phyloP scores from a whole-genome alignment of 1,284 basidiomycete genomes.

The Wolfiporia cocos region DNA sequence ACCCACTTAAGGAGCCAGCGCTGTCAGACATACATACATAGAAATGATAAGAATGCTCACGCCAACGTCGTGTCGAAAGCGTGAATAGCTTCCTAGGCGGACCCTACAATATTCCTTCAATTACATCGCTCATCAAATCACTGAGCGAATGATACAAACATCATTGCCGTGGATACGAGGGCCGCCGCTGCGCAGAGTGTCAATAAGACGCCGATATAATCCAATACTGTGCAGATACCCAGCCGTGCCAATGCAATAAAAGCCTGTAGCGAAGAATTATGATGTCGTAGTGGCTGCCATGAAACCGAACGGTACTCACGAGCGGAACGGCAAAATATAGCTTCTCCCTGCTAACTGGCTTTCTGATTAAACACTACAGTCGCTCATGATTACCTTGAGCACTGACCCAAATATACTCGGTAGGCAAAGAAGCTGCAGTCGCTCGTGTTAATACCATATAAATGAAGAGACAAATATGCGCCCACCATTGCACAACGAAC shows the following conservation, averaged over 20 bases:
- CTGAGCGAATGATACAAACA: conserved; percentile 19
- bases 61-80: conserved; percentile 24
- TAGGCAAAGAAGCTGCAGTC: conserved; percentile 17
- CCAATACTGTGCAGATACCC: conserved; percentile 10
- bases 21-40: too few relatives aligned
- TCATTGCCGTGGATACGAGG: conserved; percentile 28
- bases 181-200: conserved; percentile 12
- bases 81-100: conserved; percentile 19
- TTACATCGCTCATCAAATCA: background rate
- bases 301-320: conserved; percentile 21
- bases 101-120: conserved; percentile 10
- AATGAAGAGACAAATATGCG: too few relatives aligned
- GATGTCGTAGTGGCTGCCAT: background rate
- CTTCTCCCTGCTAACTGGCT: conserved; percentile 34
- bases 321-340: conserved; percentile 31
- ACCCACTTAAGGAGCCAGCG: conserved; percentile 35
- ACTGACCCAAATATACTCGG: conserved; percentile 16
- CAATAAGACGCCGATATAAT: too few relatives aligned
- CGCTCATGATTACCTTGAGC: background rate
- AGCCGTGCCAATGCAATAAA: conserved; percentile 17
- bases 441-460: too few relatives aligned
- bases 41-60: conserved; percentile 21
- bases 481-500: conserved; percentile 30
- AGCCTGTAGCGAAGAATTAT: conserved; percentile 6
- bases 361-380: background rate